A percentile compares a stretch with the other conserved stretches of the same genome.
Evolutionary conservation across 352 stramenopile species (phyloP).

Genomic region (Pythium diclinum): DNA sequence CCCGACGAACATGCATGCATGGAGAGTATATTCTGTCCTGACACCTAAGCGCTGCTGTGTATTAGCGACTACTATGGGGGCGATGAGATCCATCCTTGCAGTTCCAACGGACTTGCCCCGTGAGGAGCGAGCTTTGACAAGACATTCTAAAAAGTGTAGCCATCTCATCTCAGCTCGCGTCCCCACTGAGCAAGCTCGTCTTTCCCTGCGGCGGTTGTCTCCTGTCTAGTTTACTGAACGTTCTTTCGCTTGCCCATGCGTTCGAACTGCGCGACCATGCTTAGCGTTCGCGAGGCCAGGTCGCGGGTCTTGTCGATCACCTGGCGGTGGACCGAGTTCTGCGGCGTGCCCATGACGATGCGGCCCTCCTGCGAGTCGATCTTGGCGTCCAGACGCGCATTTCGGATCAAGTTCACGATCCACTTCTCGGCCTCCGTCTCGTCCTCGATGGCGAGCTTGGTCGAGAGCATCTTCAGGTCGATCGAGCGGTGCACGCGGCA

Average conservation of each 20-base stretch:
- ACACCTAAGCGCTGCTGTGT: constrained; percentile 21
- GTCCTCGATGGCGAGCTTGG: constrained; percentile 96
- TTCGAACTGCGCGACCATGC: constrained; percentile 84
- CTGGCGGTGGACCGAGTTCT: constrained; percentile 94
- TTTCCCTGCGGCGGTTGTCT: background rate
- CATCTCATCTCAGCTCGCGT: background rate
- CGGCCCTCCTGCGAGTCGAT: constrained; percentile 97
- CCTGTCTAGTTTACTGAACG: constrained; percentile 42
- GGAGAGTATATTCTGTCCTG: constrained; percentile 27
- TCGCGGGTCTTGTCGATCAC: constrained; percentile 98
- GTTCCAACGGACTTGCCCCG: too few species aligned
- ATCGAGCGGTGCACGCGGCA: constrained; percentile 99
- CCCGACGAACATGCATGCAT: constrained; percentile 7
- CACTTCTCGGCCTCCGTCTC: constrained; percentile 96
- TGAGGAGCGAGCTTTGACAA: too few species aligned
- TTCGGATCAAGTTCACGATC: constrained; percentile 99
- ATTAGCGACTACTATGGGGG: constrained; percentile 5
- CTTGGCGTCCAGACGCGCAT: constrained; percentile 96
- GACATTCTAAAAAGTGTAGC: background rate
- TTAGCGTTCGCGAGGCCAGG: constrained; percentile 91
- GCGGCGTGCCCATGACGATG: constrained; percentile 96
- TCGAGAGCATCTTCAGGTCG: constrained; percentile 95
- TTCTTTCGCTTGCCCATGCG: constrained; percentile 82
- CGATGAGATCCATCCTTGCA: background rate
- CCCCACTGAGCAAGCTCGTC: background rate